Percentiles rank a stretch among this genome's conserved stretches.
phyloP scores from a whole-genome alignment of 78 protist species.

The Cavenderia fasciculata region DNA sequence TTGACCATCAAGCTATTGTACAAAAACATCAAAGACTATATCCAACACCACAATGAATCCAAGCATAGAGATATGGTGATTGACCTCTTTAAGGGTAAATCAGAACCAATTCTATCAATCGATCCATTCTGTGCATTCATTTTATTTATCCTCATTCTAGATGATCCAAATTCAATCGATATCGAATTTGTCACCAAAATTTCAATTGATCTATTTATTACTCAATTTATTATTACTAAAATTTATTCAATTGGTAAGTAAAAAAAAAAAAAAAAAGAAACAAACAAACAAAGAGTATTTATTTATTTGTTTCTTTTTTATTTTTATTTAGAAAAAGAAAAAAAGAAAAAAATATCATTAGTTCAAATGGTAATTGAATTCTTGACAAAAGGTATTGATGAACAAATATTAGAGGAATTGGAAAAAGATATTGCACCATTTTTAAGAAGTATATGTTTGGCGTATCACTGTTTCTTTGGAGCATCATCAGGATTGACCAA shows the following conservation, averaged over 20 bases:
- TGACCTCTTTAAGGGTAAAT: conserved; percentile 27
- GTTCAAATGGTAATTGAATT: neutral
- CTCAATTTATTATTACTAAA: conserved; percentile 51
- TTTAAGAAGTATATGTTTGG: neutral
- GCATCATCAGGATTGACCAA: neutral
- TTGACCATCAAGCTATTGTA: conserved; percentile 32
- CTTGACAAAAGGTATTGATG: neutral
- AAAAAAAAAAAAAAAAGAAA: conserved; percentile 5
- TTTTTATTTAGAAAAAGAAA: conserved; percentile 2
- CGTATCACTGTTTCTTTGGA: neutral
- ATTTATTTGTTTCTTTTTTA: neutral
- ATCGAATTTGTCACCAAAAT: conserved; percentile 29
- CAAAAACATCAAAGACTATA: neutral
- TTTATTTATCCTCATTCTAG: conserved; percentile 13
- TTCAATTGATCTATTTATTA: conserved; percentile 21
- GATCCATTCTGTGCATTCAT: conserved; percentile 53
- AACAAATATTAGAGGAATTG: neutral
- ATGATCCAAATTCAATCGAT: conserved; percentile 7
- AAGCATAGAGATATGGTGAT: conserved; percentile 31
- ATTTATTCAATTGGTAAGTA: conserved; percentile 37
- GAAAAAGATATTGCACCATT: neutral
- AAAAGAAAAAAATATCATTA: conserved; percentile 27
- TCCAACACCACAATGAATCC: neutral
- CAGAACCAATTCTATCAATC: conserved; percentile 38
- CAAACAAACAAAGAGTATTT: neutral